A percentile compares a stretch with the other conserved stretches of the same genome.
phyloP scores from a whole-genome alignment of 768 basidiomycete species.

The Ephemerocybe angulata region DNA sequence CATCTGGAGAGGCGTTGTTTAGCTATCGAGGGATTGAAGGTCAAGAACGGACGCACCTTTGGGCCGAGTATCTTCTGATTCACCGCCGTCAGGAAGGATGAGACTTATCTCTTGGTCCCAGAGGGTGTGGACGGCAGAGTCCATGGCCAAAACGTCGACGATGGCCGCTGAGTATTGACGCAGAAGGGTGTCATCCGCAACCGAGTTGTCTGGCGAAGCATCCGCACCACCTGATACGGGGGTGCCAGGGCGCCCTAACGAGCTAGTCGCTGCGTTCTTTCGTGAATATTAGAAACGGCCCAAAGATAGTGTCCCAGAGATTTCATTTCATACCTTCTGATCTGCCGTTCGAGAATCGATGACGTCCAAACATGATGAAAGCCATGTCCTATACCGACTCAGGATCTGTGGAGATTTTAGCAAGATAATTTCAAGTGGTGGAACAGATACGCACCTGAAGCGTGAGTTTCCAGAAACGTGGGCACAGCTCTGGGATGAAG shows the following conservation, averaged over 20 bases:
- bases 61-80: slow-evolving; percentile 31
- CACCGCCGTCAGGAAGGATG: slow-evolving; percentile 49
- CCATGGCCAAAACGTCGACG: slow-evolving; percentile 61
- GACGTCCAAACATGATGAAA: slow-evolving; percentile 52
- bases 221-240: slow-evolving; percentile 48
- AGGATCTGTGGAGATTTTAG: slow-evolving; percentile 51
- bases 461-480: slow-evolving; percentile 88
- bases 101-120: slow-evolving; percentile 68
- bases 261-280: slow-evolving; percentile 19
- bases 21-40: background rate
- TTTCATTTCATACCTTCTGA: slow-evolving; percentile 32
- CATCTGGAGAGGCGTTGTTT: slow-evolving; percentile 36
- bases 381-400: slow-evolving; percentile 75
- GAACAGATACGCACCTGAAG: slow-evolving; percentile 65
- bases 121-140: slow-evolving; percentile 47
- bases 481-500: slow-evolving; percentile 75
- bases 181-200: slow-evolving; percentile 61
- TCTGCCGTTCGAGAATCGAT: slow-evolving; percentile 32
- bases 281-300: slow-evolving; percentile 4
- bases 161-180: slow-evolving; percentile 65
- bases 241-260: slow-evolving; percentile 47
- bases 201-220: slow-evolving; percentile 49
- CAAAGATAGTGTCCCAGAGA: slow-evolving; percentile 1
- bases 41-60: slow-evolving; percentile 43
- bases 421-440: background rate